Conservation (phyloP, 2,329 filamentous ascomycete genomes). For the Bipolaris cookei region DNA sequence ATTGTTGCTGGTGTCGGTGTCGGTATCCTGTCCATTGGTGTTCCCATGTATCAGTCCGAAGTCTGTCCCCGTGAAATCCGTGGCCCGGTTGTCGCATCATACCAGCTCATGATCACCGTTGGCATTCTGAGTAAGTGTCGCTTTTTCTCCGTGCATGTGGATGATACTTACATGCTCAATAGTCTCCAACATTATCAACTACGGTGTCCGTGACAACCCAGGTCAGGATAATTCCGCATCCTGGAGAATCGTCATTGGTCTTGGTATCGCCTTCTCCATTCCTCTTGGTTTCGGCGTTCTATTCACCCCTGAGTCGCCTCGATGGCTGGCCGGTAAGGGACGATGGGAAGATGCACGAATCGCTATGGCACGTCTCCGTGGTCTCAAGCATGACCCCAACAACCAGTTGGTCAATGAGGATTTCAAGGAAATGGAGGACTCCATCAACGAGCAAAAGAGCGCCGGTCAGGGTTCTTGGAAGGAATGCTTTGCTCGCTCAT, state of each 20-base stretch:
- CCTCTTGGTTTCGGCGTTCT: conserved; percentile 41
- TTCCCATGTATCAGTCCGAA: conserved; percentile 72
- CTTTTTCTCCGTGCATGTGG: background rate
- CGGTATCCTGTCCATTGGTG: conserved; percentile 59
- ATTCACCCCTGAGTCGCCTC: conserved; percentile 39
- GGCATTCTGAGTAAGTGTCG: conserved; percentile 42
- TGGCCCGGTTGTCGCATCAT: conserved; percentile 64
- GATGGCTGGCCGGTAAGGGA: conserved; percentile 57
- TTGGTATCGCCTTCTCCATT: conserved; percentile 42
- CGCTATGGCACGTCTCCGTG: conserved; percentile 62
- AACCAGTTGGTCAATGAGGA: conserved; percentile 59
- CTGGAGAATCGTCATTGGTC: conserved; percentile 45
- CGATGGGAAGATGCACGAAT: conserved; percentile 58
- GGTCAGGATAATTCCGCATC: conserved; percentile 46
- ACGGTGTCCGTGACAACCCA: conserved; percentile 52
- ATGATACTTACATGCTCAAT: background rate
- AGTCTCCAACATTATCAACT: conserved; percentile 43
- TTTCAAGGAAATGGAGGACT: conserved; percentile 51
- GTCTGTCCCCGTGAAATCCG: conserved; percentile 67
- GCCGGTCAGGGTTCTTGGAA: conserved; percentile 39
- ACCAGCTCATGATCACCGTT: conserved; percentile 56
- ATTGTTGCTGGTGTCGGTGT: conserved; percentile 53
- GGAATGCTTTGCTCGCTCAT: conserved; percentile 42
- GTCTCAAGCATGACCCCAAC: conserved; percentile 56
- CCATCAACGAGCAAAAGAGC: conserved; percentile 36